Base-by-base conservation (phyloP, 2,329 filamentous ascomycete genomes). In the Sporothrix dimorphospora region DNA sequence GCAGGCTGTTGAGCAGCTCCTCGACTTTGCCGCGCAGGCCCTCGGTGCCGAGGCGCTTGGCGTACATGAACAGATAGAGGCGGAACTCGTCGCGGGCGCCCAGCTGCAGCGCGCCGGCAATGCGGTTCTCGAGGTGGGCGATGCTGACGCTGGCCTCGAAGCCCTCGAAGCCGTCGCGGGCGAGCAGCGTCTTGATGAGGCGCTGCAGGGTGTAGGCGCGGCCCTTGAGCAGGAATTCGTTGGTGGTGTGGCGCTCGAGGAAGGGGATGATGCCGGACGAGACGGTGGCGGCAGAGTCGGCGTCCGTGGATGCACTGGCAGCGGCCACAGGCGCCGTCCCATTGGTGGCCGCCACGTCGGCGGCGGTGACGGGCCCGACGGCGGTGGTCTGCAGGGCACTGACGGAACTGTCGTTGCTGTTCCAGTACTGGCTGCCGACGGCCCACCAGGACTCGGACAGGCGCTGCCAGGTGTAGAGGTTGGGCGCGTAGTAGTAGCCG, bases 381-480 rank as follows among this genome's bases (percentile, higher is more conserved):
- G 90, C 89, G 0, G 90, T 91, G 1, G 92, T 90, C 75, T 94
- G 90, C 49, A 97, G 82, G 68, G 94, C 92, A 65, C 92, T 91
- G 70, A 97, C 90, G 0, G 94, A 94, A 1, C 94, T 94, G 78
- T 98, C 96, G 70, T 94, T 97, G 0, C 94, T 97, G 81, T 99
- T 98, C 97, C 96, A 99, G 80, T 99, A 99, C 79, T 99, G 96
- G 76, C 93, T 97, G 21, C 94, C 94, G 0, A 98, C 94, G 0
- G 95, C 95, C 94, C 96, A 99, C 96, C 96, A 99, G 1, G 93
- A 88, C 79, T 99, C 97, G 1, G 94, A 97, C n/a, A 99, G 85
- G 11, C 94, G 90, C 81, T 98, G 95, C 96, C 96, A 99, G 8
- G 90, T 89, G 80, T 90, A 95, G 91, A 99, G 92, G 21, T 87